These are phyloP conservation scores for Cutaneotrichosporon arboriforme DNA, from an alignment of 1,284 basidiomycete species.

Conservation along the genomic window DNA sequence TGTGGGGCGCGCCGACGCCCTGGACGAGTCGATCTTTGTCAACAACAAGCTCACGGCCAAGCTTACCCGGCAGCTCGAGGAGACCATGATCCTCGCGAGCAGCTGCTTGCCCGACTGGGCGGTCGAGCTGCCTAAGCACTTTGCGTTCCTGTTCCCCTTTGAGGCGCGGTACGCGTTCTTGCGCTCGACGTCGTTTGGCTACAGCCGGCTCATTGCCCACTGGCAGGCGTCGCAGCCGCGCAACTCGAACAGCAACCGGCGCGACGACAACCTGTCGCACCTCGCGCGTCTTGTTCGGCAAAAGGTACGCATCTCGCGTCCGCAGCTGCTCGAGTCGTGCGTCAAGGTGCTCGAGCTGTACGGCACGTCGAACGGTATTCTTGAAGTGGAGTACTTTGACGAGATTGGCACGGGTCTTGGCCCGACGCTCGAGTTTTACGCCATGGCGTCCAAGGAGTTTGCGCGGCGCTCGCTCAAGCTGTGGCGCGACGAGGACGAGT, in stretches of 20 bases:
- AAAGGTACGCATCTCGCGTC: constrained; percentile 93
- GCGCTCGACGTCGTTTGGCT: constrained; percentile 95
- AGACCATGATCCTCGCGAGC: constrained; percentile 97
- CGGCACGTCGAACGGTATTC: constrained; percentile 76
- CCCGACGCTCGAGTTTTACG: constrained; percentile 97
- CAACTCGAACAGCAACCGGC: constrained; percentile 62
- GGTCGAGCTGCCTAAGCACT: constrained; percentile 83
- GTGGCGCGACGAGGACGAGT: constrained; percentile 79
- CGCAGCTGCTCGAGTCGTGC: constrained; percentile 91
- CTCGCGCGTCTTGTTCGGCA: constrained; percentile 87
- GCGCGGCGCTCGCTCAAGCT: constrained; percentile 78
- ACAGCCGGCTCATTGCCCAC: constrained; percentile 83
- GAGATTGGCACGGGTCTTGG: constrained; percentile 98
- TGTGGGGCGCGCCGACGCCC: constrained; percentile 22
- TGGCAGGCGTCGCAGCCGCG: constrained; percentile 77
- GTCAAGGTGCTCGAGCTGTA: constrained; percentile 97
- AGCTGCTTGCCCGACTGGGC: constrained; percentile 97
- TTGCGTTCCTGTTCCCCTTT: constrained; percentile 98
- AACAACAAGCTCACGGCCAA: constrained; percentile 99
- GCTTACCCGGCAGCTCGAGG: constrained; percentile 93
- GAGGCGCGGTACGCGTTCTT: constrained; percentile 94
- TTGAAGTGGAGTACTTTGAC: constrained; percentile 98
- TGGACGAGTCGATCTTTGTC: constrained; percentile 77
- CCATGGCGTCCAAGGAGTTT: constrained; percentile 87
- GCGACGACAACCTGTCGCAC: constrained; percentile 86